Percentiles rank a stretch among this genome's conserved stretches.
Conservation (phyloP, 1,284 basidiomycete genomes). For the Boletellus dicymbophilus region DNA sequence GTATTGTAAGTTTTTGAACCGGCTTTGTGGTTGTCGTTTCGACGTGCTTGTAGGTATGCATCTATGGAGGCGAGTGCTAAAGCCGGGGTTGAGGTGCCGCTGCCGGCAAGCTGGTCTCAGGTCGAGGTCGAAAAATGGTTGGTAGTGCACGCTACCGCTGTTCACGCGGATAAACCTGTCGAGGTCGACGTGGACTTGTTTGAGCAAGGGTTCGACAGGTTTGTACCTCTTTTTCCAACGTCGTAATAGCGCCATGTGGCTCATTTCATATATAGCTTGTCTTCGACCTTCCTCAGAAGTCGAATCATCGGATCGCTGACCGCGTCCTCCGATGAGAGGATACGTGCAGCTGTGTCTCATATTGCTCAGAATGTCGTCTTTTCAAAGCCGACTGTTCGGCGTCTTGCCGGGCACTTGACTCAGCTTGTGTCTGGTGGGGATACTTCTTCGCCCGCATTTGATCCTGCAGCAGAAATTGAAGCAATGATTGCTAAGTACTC, state of each 20-base stretch:
- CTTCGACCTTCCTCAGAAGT: slow-evolving; percentile 26
- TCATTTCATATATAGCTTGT: slow-evolving; percentile 15
- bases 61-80: slow-evolving; percentile 18
- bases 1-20: slow-evolving; percentile 15
- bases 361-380: slow-evolving; percentile 33
- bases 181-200: slow-evolving; percentile 20
- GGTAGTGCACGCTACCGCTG: slow-evolving; percentile 20
- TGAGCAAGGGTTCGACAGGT: slow-evolving; percentile 34
- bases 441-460: not conserved
- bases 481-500: slow-evolving; percentile 28
- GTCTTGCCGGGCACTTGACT: slow-evolving; percentile 16
- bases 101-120: slow-evolving; percentile 20
- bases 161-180: slow-evolving; percentile 19
- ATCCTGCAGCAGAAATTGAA: slow-evolving; percentile 21
- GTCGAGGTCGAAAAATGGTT: slow-evolving; percentile 27
- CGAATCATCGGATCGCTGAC: slow-evolving; percentile 21
- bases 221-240: no score
- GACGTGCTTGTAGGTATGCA: slow-evolving; percentile 5
- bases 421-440: slow-evolving; percentile 8
- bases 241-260: no score
- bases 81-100: slow-evolving; percentile 10
- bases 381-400: slow-evolving; percentile 24
- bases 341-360: slow-evolving; percentile 8
- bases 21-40: not conserved
- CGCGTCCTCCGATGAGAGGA: slow-evolving; percentile 4